Evolutionary conservation across 192 early-diverging fungal genomes (phyloP), one percentile per base, ranked within the genome.

Genomic region (Dissophora ornata): DNA sequence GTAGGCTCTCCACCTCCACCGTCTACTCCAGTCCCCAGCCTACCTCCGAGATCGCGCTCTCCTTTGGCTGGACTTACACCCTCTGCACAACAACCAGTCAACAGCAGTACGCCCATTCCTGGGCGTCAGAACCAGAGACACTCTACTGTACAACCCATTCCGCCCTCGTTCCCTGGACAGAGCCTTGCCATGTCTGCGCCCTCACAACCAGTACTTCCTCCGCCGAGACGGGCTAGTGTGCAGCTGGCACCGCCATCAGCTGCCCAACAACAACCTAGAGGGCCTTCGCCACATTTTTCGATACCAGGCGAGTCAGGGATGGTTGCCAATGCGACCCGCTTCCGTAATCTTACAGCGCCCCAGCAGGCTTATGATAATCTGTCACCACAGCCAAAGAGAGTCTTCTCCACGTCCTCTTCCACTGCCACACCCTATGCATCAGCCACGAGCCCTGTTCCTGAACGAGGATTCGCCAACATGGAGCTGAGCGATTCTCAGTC

Each of bases 401-500:
- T 70, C n/a, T 73, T 80, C 57, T 67, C 79, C 33, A 26, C 74
- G 1, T 62, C 63, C 5, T 53, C 65, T 3, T 45, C 73, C 3
- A 2, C 49, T 19, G 29, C 62, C 29, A 2, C 50, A 12, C 24
- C 78, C 25, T 61, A 59, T 45, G 57, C 30, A 8, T 26, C 36
- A 15, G 34, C 64, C 48, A 73, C 79, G 41, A 69, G 67, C 28
- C 63, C 62, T 42, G 40, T 33, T 0, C 54, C 79, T 8, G 73
- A 77, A 26, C 64, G 65, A 49, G 73, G 73, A 32, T 50, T 67
- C 30, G 64, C 73, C 33, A 58, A 54, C 19, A 67, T 67, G 53
- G 73, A 77, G 13, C 30, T 77, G 32, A 77, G 73, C 22, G 73
- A 77, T 30, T 67, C 64, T 26, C 73, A 77, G 32, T 67, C 73